Percentiles rank a stretch among this genome's conserved stretches.
These are phyloP conservation scores for Colletotrichum acutatum DNA, from an alignment of 2,329 filamentous ascomycete species.

Conservation along the genomic window DNA sequence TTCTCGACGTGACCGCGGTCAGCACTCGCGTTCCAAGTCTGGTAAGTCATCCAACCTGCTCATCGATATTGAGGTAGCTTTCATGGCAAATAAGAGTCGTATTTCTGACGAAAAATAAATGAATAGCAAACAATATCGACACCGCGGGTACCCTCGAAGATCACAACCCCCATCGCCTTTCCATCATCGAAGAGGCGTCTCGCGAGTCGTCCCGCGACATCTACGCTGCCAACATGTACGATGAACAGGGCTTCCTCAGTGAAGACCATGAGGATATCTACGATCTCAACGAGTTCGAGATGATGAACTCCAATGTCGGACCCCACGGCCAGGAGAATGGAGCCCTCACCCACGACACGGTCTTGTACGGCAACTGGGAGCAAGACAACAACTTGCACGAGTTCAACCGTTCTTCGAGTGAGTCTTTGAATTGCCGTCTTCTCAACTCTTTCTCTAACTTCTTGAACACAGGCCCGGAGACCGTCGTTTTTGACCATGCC, in stretches of 20 bases:
- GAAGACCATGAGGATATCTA: neutral
- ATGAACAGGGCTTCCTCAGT: neutral
- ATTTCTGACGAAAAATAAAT: neutral
- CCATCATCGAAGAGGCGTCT: slow-evolving; percentile 31
- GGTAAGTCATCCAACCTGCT: neutral
- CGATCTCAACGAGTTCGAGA: neutral
- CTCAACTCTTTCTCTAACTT: neutral
- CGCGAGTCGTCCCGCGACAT: neutral
- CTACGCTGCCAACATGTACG: neutral
- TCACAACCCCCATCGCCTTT: slow-evolving; percentile 29
- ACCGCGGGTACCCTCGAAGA: neutral
- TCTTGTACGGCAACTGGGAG: slow-evolving; percentile 32
- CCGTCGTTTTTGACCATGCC: slow-evolving; percentile 2
- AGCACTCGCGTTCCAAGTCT: slow-evolving; percentile 2
- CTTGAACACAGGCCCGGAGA: slow-evolving; percentile 18
- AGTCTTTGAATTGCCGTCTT: neutral
- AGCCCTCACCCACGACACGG: slow-evolving; percentile 5
- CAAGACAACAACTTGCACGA: slow-evolving; percentile 32
- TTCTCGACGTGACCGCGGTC: neutral
- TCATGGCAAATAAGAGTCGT: neutral
- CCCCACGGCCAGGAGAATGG: neutral
- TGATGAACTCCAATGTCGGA: slow-evolving; percentile 25
- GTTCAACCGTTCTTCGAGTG: slow-evolving; percentile 22
- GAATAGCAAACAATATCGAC: neutral
- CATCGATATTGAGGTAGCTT: neutral